Evolutionary conservation across 331 rosid species (phyloP).

Genomic region (Erythrophleum ivorense): DNA sequence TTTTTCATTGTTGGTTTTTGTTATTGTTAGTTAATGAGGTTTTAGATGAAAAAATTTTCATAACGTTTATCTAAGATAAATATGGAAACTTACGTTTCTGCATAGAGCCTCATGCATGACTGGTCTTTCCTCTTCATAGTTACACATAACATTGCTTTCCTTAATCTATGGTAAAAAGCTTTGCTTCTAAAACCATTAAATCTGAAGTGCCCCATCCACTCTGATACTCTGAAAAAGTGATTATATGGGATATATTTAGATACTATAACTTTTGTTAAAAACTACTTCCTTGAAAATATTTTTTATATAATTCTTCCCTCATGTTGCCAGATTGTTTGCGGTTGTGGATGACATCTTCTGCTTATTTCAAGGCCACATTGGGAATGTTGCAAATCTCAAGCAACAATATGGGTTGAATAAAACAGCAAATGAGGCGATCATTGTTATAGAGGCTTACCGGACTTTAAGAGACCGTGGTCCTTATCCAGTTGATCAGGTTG

Average conservation of each 20-base stretch:
- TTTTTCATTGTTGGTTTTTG: slow-evolving; percentile 8
- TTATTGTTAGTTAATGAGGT: slow-evolving; percentile 11
- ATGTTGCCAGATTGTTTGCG: slow-evolving; percentile 71
- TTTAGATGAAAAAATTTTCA: neutral
- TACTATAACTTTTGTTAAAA: neutral
- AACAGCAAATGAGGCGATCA: slow-evolving; percentile 87
- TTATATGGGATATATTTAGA: slow-evolving; percentile 11
- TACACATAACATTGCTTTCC: slow-evolving; percentile 13
- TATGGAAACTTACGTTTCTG: slow-evolving; percentile 12
- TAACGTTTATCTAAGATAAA: neutral
- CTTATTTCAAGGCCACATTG: slow-evolving; percentile 93
- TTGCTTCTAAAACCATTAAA: neutral
- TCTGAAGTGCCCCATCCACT: slow-evolving; percentile 1
- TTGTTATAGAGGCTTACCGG: slow-evolving; percentile 89
- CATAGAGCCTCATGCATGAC: slow-evolving; percentile 7
- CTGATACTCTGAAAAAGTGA: neutral
- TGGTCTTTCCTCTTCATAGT: slow-evolving; percentile 16
- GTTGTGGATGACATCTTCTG: slow-evolving; percentile 99
- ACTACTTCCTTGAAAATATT: slow-evolving; percentile 17
- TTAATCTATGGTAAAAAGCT: slow-evolving; percentile 7
- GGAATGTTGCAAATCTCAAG: slow-evolving; percentile 82
- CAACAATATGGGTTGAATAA: slow-evolving; percentile 96
- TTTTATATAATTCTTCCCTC: slow-evolving; percentile 7
- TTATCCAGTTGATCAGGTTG: slow-evolving; percentile 92
- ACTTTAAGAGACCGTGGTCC: slow-evolving; percentile 98